Percentiles rank a stretch among this genome's conserved stretches.
These are phyloP conservation scores for Penicillium waksmanii DNA, from an alignment of 495 filamentous ascomycete species.

Conservation along the genomic window DNA sequence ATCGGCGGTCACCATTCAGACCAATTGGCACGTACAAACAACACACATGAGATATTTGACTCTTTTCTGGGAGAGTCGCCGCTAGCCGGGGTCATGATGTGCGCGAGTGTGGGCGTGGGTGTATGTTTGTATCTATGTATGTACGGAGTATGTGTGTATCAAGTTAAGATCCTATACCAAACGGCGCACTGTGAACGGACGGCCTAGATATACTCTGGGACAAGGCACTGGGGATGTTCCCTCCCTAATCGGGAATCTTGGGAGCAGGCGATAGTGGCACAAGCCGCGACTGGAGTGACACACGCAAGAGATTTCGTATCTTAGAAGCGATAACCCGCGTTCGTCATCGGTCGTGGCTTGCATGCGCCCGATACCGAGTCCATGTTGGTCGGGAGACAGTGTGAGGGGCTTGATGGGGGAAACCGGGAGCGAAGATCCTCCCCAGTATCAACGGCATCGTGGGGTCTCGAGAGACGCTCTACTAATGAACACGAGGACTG, in stretches of 20 bases:
- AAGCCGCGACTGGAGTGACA: slow-evolving; percentile 5
- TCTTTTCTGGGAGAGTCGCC: background rate
- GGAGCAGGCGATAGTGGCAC: slow-evolving; percentile 4
- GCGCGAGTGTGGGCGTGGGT: background rate
- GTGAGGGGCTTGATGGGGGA: background rate
- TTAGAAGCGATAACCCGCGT: background rate
- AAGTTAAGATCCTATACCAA: background rate
- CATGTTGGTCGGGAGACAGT: background rate
- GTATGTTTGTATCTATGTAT: too few species aligned
- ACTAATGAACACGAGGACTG: slow-evolving; percentile 1
- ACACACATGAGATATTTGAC: background rate
- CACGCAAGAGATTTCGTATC: slow-evolving; percentile 2
- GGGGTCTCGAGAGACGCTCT: background rate
- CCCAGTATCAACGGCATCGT: slow-evolving; percentile 1
- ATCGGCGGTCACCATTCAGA: background rate
- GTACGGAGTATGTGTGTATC: background rate
- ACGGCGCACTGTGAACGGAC: background rate
- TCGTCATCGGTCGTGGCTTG: slow-evolving; percentile 6
- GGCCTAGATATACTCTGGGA: background rate
- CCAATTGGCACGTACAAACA: background rate
- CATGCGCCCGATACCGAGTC: slow-evolving; percentile 4
- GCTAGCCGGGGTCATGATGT: slow-evolving; percentile 3
- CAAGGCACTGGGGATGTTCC: background rate
- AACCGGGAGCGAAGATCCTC: slow-evolving; percentile 1
- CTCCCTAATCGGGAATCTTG: background rate